phyloP scores from a whole-genome alignment of 441 rosid genomes.

The Croton setiger region DNA sequence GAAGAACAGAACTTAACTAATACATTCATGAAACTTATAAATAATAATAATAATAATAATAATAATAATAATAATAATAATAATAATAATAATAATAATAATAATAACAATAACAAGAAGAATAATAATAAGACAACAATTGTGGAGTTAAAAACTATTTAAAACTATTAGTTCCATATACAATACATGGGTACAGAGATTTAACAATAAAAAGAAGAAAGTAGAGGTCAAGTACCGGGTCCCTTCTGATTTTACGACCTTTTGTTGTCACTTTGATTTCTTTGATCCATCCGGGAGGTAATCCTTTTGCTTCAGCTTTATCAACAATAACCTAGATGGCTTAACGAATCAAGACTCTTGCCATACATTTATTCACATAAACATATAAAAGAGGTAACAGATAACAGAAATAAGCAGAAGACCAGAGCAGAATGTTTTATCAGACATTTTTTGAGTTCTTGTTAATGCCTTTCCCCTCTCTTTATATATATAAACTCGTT shows the following conservation, averaged over 20 bases:
- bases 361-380: slow-evolving; percentile 18
- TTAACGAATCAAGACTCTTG: slow-evolving; percentile 26
- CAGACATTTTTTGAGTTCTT: slow-evolving; percentile 33
- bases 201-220: slow-evolving; percentile 16
- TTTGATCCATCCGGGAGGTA: slow-evolving; percentile 90
- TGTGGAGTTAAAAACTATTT: neutral
- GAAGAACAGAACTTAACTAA: neutral
- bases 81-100: no score
- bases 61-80: no score
- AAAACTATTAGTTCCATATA: no score
- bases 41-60: no score
- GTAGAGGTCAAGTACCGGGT: slow-evolving; percentile 51
- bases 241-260: slow-evolving; percentile 54
- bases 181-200: slow-evolving; percentile 6
- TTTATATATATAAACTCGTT: slow-evolving; percentile 20
- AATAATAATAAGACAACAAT: neutral
- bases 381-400: no score
- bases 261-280: slow-evolving; percentile 56
- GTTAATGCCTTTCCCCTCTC: slow-evolving; percentile 27
- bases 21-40: neutral
- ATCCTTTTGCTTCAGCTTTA: slow-evolving; percentile 64
- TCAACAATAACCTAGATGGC: slow-evolving; percentile 55
- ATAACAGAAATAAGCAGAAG: slow-evolving; percentile 5
- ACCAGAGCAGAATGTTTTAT: slow-evolving; percentile 16
- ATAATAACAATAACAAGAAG: no score